A percentile compares a stretch with the other conserved stretches of the same genome.
Conservation (phyloP, 2,329 filamentous ascomycete genomes). For the Colletotrichum navitas region DNA sequence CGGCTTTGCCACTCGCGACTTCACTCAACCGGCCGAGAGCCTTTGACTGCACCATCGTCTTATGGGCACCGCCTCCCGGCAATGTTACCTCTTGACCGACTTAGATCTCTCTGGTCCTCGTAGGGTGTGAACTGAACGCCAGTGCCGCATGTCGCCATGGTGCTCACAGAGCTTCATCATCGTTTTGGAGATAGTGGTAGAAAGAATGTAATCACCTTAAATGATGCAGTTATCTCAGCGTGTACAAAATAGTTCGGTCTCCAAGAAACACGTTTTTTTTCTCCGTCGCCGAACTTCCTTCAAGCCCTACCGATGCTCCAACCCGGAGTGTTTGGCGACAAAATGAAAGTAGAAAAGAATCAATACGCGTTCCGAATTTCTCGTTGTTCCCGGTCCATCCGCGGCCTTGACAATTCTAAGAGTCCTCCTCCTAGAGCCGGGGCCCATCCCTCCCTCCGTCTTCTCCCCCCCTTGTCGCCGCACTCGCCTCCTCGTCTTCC, state of each 20-base stretch:
- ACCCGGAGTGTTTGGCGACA: neutral
- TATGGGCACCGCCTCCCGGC: neutral
- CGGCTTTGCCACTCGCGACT: neutral
- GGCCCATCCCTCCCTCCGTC: slow-evolving; percentile 6
- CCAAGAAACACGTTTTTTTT: neutral
- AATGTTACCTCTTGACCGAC: neutral
- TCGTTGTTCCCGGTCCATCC: neutral
- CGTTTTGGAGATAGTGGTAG: neutral
- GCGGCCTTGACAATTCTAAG: neutral
- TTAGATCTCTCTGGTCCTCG: neutral
- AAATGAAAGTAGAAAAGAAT: neutral
- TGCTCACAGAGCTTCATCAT: neutral
- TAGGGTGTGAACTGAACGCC: neutral
- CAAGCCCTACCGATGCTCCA: neutral
- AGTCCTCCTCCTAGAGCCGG: slow-evolving; percentile 4
- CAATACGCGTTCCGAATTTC: no score
- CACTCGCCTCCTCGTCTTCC: neutral
- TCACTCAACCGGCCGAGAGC: neutral
- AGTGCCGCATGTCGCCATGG: neutral
- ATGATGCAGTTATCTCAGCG: neutral
- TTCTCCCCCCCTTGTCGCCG: neutral
- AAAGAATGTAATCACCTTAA: neutral
- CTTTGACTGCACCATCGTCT: neutral
- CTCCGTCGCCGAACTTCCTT: neutral
- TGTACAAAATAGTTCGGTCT: slow-evolving; percentile 6